Evolutionary conservation across 352 stramenopile species (phyloP).

Genomic region (Phytophthora kernoviae): DNA sequence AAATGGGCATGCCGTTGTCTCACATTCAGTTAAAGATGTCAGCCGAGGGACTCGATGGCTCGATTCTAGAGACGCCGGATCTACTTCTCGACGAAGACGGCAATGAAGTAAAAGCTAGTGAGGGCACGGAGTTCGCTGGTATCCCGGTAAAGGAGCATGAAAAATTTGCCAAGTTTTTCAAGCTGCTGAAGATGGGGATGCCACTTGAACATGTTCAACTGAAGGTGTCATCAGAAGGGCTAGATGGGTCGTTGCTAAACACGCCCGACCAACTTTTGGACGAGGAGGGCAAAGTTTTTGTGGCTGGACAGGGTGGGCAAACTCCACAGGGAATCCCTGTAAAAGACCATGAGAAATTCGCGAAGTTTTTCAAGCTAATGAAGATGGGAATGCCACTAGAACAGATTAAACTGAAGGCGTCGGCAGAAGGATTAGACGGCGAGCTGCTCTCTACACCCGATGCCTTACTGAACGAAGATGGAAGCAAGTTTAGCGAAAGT

Average conservation of each 20-base stretch:
- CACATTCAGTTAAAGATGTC: constrained; percentile 95
- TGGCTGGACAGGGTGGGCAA: constrained; percentile 21
- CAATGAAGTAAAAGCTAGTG: constrained; percentile 51
- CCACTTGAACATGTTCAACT: constrained; percentile 90
- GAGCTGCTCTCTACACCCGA: constrained; percentile 82
- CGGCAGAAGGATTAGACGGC: constrained; percentile 88
- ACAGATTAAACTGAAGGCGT: constrained; percentile 79
- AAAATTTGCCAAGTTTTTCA: constrained; percentile 95
- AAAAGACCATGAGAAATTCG: constrained; percentile 70
- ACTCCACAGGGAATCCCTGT: constrained; percentile 45
- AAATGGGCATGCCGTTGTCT: constrained; percentile 93
- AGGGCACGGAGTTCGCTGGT: constrained; percentile 33
- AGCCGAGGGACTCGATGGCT: constrained; percentile 89
- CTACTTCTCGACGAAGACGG: constrained; percentile 65
- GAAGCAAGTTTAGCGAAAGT: constrained; percentile 37
- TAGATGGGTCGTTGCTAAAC: constrained; percentile 57
- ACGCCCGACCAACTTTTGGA: constrained; percentile 63
- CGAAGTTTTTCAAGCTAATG: constrained; percentile 82
- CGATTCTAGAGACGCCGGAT: constrained; percentile 81
- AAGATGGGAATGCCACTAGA: constrained; percentile 86
- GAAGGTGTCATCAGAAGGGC: constrained; percentile 72
- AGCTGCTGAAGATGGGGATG: constrained; percentile 92
- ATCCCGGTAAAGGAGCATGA: constrained; percentile 86
- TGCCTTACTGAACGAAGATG: constrained; percentile 61
- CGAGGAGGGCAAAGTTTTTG: constrained; percentile 51